phyloP scores from a whole-genome alignment of 805 yeast genomes.

The Zygoascus flipseniorum region DNA sequence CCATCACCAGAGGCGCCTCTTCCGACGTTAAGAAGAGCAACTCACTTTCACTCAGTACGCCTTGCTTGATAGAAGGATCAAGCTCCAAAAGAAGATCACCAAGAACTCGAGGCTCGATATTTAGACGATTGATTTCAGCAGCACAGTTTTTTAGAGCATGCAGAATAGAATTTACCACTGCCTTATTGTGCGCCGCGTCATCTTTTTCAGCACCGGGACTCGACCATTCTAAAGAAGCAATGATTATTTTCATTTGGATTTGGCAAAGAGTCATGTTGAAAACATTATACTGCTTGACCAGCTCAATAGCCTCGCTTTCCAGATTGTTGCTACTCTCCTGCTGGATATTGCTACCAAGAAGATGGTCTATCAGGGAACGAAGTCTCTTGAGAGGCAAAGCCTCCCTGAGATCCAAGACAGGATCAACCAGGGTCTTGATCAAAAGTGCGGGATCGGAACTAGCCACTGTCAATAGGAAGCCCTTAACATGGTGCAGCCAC shows the following conservation, averaged over 20 bases:
- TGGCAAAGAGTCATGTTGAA: slow-evolving; percentile 16
- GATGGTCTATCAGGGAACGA: not conserved
- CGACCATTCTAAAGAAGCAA: not conserved
- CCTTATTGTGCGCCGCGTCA: not conserved
- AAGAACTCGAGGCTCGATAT: slow-evolving; percentile 6
- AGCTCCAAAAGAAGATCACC: slow-evolving; percentile 17
- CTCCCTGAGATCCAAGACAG: slow-evolving; percentile 9
- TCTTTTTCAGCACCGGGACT: slow-evolving; percentile 1
- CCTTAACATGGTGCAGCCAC: slow-evolving; percentile 6
- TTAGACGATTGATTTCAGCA: not conserved
- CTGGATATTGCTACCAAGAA: not conserved
- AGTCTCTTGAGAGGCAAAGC: not conserved
- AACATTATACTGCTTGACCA: slow-evolving; percentile 7
- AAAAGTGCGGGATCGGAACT: slow-evolving; percentile 7
- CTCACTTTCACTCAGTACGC: slow-evolving; percentile 13
- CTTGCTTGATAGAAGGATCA: slow-evolving; percentile 10
- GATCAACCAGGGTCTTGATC: slow-evolving; percentile 8
- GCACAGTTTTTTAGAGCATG: not conserved
- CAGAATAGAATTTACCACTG: not conserved
- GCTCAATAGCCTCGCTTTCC: slow-evolving; percentile 4
- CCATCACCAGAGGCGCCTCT: slow-evolving; percentile 15
- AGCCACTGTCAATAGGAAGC: slow-evolving; percentile 9
- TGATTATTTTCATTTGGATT: slow-evolving; percentile 4
- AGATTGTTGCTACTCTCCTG: not conserved
- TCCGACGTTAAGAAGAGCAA: slow-evolving; percentile 14